Evolutionary conservation across 129 eudicot species (phyloP).

Genomic region (Logfia minima): DNA sequence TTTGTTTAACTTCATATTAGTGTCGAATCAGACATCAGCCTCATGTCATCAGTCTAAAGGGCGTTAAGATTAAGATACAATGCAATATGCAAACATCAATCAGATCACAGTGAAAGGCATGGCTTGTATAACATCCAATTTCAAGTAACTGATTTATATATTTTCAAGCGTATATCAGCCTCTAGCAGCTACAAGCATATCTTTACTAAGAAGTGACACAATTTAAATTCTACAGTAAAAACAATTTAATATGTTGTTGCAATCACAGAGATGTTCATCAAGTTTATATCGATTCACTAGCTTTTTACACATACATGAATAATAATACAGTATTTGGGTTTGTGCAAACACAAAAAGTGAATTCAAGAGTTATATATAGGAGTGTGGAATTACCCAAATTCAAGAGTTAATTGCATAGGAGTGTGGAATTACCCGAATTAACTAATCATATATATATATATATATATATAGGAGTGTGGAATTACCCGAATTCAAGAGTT

Average conservation of each 20-base stretch:
- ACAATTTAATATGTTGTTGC: background rate
- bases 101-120: no score
- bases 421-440: conserved; percentile 68
- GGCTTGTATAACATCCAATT: no score
- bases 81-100: no score
- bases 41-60: no score
- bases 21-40: no score
- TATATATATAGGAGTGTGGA: background rate
- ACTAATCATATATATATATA: no score
- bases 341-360: no score
- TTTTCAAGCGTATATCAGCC: background rate
- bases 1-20: no score
- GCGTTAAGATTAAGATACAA: no score
- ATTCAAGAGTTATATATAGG: background rate
- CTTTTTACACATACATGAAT: no score
- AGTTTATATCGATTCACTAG: background rate
- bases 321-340: no score
- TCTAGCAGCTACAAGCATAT: background rate
- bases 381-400: conserved; percentile 65
- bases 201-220: background rate
- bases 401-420: conserved; percentile 72
- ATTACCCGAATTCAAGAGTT: conserved; percentile 91
- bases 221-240: no score
- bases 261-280: conserved; percentile 7
- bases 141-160: background rate